These are phyloP conservation scores for Papilionanthe hybrid DNA, from an alignment of 116 monocot species.

Conservation along the genomic window DNA sequence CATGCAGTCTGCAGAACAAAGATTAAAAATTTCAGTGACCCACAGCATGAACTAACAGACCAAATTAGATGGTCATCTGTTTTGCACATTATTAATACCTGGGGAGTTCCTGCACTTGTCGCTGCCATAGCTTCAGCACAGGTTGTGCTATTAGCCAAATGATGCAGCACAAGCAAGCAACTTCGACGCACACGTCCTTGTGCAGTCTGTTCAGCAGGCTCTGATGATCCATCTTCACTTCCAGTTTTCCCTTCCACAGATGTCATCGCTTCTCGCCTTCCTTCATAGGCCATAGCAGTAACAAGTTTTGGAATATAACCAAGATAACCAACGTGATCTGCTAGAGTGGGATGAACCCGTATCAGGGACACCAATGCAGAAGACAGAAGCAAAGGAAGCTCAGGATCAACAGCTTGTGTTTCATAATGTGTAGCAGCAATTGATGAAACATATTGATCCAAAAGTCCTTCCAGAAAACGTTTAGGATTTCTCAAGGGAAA, in stretches of 20 bases:
- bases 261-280: conserved; percentile 88
- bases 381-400: conserved; percentile 93
- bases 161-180: conserved; percentile 88
- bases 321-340: conserved; percentile 98
- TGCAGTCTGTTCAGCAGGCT: conserved; percentile 46
- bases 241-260: conserved; percentile 42
- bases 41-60: neutral
- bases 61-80: neutral
- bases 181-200: conserved; percentile 96
- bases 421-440: conserved; percentile 94
- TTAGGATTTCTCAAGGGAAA: conserved; percentile 98
- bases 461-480: conserved; percentile 92
- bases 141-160: conserved; percentile 93
- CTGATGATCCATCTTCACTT: conserved; percentile 32
- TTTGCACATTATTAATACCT: conserved; percentile 43
- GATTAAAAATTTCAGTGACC: neutral
- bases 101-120: conserved; percentile 87
- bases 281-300: conserved; percentile 91
- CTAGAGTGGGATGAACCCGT: conserved; percentile 87
- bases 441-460: conserved; percentile 98
- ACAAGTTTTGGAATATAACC: conserved; percentile 99
- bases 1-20: neutral
- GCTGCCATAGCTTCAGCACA: conserved; percentile 99
- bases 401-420: conserved; percentile 50
- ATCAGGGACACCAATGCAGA: conserved; percentile 93